A percentile compares a stretch with the other conserved stretches of the same genome.
phyloP scores from a whole-genome alignment of 2,329 filamentous ascomycete species.

The Apiospora arundinis region DNA sequence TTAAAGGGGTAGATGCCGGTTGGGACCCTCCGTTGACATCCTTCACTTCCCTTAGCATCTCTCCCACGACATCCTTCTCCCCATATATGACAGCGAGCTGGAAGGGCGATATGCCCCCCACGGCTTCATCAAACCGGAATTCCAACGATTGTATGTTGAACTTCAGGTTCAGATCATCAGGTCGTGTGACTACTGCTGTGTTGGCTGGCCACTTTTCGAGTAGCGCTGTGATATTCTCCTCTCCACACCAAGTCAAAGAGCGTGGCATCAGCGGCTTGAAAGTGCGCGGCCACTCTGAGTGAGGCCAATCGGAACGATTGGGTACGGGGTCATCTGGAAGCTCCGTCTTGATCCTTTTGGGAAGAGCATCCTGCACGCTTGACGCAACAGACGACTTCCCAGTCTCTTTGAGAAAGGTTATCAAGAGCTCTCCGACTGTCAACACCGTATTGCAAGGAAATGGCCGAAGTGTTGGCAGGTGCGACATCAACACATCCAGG shows the following conservation, averaged over 20 bases:
- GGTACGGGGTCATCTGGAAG: neutral
- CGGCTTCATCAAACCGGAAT: neutral
- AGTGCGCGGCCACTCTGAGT: neutral
- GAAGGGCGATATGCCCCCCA: neutral
- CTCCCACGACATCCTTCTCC: neutral
- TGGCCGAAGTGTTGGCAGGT: neutral
- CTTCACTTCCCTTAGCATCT: constrained; percentile 20
- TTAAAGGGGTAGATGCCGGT: neutral
- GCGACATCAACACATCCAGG: neutral
- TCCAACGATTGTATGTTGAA: neutral
- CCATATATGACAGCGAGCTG: neutral
- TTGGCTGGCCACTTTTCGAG: neutral
- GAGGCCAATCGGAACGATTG: neutral
- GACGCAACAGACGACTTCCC: neutral
- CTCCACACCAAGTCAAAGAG: neutral
- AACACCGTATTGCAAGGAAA: neutral
- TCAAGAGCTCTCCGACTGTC: neutral
- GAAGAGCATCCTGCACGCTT: neutral
- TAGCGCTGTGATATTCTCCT: neutral
- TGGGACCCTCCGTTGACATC: neutral
- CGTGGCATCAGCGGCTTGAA: neutral
- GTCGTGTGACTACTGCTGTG: neutral
- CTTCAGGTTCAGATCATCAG: neutral
- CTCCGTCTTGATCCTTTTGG: neutral
- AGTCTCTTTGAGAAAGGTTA: neutral